Percentiles rank a stretch among this genome's conserved stretches.
Evolutionary conservation across 176 grass and related monocot genomes (phyloP).

Genomic region (Hyparrhenia diplandra): DNA sequence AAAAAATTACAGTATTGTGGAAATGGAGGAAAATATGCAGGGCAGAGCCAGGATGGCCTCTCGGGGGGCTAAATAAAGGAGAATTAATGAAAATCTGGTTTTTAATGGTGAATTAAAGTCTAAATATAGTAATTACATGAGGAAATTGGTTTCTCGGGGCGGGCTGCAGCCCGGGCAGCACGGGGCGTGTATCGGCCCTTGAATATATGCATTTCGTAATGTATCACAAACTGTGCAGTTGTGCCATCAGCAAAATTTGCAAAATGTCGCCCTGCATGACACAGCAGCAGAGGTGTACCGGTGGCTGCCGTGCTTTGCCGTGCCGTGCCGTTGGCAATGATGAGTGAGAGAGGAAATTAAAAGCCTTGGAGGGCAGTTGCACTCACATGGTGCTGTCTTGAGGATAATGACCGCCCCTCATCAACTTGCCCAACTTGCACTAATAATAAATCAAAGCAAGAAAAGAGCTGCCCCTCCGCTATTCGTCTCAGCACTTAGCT

Average conservation of each 20-base stretch:
- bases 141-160: too few species aligned
- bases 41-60: too few species aligned
- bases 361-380: constrained; percentile 8
- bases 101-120: too few species aligned
- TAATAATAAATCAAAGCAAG: constrained; percentile 29
- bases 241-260: background rate
- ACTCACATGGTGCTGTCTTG: constrained; percentile 42
- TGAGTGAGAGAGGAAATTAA: background rate
- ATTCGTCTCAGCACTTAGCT: background rate
- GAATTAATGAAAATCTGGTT: too few species aligned
- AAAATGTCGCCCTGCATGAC: background rate
- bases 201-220: too few species aligned
- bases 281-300: background rate
- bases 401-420: constrained; percentile 10
- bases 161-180: too few species aligned
- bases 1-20: too few species aligned
- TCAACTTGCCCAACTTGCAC: constrained; percentile 51
- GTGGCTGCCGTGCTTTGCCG: background rate
- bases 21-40: too few species aligned
- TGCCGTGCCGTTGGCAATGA: background rate
- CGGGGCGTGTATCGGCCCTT: too few species aligned
- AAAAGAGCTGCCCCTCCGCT: background rate
- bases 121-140: too few species aligned
- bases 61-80: too few species aligned
- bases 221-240: background rate